Conservation (phyloP, 2,329 filamentous ascomycete genomes). For the Curvularia eragrostidis region DNA sequence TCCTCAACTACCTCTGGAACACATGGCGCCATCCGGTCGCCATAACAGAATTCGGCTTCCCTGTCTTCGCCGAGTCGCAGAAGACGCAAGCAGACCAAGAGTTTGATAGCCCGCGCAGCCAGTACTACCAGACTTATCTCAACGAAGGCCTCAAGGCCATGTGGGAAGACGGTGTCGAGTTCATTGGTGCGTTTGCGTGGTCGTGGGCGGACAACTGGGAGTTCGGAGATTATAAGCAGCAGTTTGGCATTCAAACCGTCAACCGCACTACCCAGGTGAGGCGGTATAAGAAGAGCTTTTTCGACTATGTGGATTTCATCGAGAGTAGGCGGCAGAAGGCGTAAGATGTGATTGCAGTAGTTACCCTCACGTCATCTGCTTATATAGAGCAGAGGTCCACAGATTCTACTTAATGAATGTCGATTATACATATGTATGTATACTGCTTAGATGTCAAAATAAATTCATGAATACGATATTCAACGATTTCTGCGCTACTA, state of each 20-base stretch:
- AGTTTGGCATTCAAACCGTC: conserved; percentile 65
- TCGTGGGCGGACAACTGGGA: conserved; percentile 62
- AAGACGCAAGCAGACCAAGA: conserved; percentile 58
- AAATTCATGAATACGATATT: no score
- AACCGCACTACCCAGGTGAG: conserved; percentile 61
- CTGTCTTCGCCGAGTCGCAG: conserved; percentile 58
- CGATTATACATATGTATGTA: no score
- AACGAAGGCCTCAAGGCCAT: conserved; percentile 63
- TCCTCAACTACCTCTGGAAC: conserved; percentile 66
- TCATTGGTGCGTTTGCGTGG: conserved; percentile 64
- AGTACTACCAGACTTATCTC: conserved; percentile 64
- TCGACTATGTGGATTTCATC: conserved; percentile 63
- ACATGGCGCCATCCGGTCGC: conserved; percentile 60
- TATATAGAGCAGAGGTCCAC: no score
- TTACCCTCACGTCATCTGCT: no score
- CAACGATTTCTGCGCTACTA: no score
- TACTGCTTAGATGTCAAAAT: no score
- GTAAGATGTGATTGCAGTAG: no score
- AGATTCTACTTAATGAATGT: no score
- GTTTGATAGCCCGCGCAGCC: conserved; percentile 61
- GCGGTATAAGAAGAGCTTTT: conserved; percentile 65
- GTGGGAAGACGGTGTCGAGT: conserved; percentile 62
- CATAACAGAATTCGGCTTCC: conserved; percentile 65
- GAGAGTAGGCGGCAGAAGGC: conserved; percentile 31
- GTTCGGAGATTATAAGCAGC: conserved; percentile 58